These are phyloP conservation scores for Cystobasidium ongulense DNA, from an alignment of 768 basidiomycete genomes.

Conservation along the genomic window DNA sequence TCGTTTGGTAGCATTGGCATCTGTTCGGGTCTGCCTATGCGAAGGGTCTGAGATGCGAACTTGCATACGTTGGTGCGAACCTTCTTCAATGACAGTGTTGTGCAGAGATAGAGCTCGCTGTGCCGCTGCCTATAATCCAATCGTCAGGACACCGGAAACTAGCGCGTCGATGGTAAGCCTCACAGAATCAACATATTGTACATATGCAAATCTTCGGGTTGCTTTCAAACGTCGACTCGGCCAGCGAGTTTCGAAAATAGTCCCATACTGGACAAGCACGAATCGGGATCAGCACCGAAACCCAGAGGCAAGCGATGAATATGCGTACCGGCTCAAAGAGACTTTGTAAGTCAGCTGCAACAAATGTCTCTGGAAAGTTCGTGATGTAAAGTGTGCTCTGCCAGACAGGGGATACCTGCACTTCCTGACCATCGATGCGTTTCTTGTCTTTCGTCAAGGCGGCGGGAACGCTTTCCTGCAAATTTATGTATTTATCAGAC, in stretches of 20 bases:
- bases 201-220: conserved; percentile 83
- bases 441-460: conserved; percentile 95
- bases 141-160: neutral
- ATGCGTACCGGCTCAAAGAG: conserved; percentile 65
- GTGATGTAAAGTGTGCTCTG: conserved; percentile 89
- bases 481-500: neutral
- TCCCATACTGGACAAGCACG: conserved; percentile 60
- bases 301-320: too few species aligned
- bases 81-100: conserved; percentile 63
- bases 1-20: conserved; percentile 70
- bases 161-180: conserved; percentile 41
- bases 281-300: too few species aligned
- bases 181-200: conserved; percentile 80
- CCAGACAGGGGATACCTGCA: conserved; percentile 84
- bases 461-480: conserved; percentile 67
- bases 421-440: conserved; percentile 62
- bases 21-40: conserved; percentile 78
- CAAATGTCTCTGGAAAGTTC: conserved; percentile 79
- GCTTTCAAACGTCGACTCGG: conserved; percentile 94
- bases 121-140: conserved; percentile 50
- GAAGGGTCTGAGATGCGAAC: conserved; percentile 86
- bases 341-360: conserved; percentile 65
- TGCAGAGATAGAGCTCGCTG: conserved; percentile 71
- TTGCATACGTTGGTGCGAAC: conserved; percentile 52
- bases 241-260: conserved; percentile 90